A percentile compares a stretch with the other conserved stretches of the same genome.
Evolutionary conservation across 805 yeast species (phyloP).

Genomic region (Saccharomycopsis fibuligera): DNA sequence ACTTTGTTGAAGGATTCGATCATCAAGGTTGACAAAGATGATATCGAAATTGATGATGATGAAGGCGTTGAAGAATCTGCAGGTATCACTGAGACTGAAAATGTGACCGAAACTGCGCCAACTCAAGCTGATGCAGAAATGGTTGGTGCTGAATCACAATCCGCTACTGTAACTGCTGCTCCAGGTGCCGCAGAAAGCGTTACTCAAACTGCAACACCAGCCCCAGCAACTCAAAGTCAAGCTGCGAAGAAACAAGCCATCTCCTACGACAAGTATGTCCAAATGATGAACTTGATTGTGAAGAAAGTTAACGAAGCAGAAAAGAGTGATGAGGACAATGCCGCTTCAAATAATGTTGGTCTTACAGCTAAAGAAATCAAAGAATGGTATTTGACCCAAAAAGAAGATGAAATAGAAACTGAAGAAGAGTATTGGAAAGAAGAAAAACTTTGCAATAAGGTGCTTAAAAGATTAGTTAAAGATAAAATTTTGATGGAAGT

Average conservation of each 20-base stretch:
- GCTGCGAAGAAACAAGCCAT: constrained; percentile 43
- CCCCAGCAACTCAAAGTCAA: constrained; percentile 1
- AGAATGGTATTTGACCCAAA: constrained; percentile 74
- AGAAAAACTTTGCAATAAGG: constrained; percentile 66
- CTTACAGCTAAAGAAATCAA: constrained; percentile 61
- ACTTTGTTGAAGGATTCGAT: constrained; percentile 85
- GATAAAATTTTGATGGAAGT: constrained; percentile 77
- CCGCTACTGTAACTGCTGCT: constrained; percentile 15
- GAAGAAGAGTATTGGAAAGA: constrained; percentile 70
- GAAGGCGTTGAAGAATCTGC: constrained; percentile 18
- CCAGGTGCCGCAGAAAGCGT: neutral
- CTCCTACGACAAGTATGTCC: constrained; percentile 79
- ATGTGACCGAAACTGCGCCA: constrained; percentile 6
- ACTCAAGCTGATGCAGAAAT: constrained; percentile 6
- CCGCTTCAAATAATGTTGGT: constrained; percentile 46
- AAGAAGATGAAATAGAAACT: constrained; percentile 61
- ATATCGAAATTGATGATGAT: constrained; percentile 77
- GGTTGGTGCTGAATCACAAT: constrained; percentile 7
- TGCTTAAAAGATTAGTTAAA: constrained; percentile 73
- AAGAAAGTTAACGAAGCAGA: constrained; percentile 55
- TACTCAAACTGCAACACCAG: neutral
- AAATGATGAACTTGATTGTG: constrained; percentile 76
- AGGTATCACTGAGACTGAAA: constrained; percentile 13
- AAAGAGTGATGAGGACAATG: constrained; percentile 34
- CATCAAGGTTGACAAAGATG: constrained; percentile 90